Evolutionary conservation across 208 protist species (phyloP).

Genomic region (Leishmania aethiopica): DNA sequence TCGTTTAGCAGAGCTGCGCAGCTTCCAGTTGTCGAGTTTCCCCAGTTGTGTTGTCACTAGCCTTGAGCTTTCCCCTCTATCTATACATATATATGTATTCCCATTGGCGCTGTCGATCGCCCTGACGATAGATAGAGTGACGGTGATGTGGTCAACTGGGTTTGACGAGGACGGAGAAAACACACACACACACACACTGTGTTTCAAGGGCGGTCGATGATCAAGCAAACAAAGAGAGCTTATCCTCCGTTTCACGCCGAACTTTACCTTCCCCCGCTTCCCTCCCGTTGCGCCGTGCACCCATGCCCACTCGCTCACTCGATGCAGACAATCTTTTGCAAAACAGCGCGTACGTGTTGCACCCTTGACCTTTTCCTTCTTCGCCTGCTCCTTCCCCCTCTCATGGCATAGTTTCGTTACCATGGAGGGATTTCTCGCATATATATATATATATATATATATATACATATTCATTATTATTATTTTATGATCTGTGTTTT

Average conservation of each 20-base stretch:
- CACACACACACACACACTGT: neutral
- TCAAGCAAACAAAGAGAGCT: neutral
- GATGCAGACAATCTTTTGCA: neutral
- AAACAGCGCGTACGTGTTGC: neutral
- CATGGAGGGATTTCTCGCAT: too few relatives aligned
- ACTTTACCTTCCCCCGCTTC: neutral
- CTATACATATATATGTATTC: neutral
- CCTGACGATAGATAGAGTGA: neutral
- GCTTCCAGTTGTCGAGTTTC: neutral
- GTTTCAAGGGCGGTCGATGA: neutral
- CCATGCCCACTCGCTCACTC: neutral
- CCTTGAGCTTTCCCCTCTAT: neutral
- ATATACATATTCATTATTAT: neutral
- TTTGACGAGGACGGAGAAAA: neutral
- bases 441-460: neutral
- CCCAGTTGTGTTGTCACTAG: too few relatives aligned
- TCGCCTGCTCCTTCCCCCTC: neutral
- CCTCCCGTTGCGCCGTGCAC: too few relatives aligned
- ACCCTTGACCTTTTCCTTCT: neutral
- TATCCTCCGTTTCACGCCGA: neutral
- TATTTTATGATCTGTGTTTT: neutral
- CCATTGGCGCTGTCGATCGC: neutral
- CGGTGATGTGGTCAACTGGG: neutral
- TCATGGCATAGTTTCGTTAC: neutral
- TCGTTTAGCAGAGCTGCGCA: neutral